Evolutionary conservation across 2,329 filamentous ascomycete genomes (phyloP), one percentile per base, ranked within the genome.

Genomic region (Scedosporium boydii): DNA sequence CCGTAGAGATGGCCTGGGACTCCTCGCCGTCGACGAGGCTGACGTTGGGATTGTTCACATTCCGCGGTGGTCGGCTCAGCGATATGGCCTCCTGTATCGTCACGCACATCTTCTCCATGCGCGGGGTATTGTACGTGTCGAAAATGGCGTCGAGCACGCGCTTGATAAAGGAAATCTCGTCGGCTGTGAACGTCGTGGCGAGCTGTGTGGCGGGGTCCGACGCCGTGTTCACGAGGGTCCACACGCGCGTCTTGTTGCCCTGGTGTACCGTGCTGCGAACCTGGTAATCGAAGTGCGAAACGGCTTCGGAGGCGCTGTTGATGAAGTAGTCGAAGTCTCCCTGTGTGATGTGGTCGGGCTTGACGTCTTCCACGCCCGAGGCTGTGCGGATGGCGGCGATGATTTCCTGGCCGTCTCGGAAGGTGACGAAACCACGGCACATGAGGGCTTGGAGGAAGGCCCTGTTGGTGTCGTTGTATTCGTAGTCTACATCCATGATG

Each of bases 371-470:
- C 0, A 66, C 65, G 55, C 70, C 70, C 6, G 83, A 77, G 10
- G 82, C 84, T 7, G 84, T 87, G 67, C 88, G 80, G 62, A 98
- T 93, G 38, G 82, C 83, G 3, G 93, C 91, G 14, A 98, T 80
- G 26, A 97, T 78, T 0, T 85, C 83, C 69, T 86, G 86, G 12
- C 87, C 87, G 69, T 96, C 86, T 61, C 85, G 80, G 65, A 89
- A 85, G 0, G 90, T 96, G 73, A 98, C 80, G 55, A 86, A 85
- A 23, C 90, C 89, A 59, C 87, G 86, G 3, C 90, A 86, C 73
- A 97, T 81, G 67, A 99, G 87, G 58, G 90, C 90, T 75, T 99
- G 95, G 0, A 98, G 80, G 70, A 99, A 96, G 7, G 93, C 93
- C 63, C 91, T 88, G 48, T 61, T 56, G 3, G 46, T 55, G 23